Evolutionary conservation across 2,329 filamentous ascomycete species (phyloP), one percentile per base, ranked within the genome.

Genomic region (Triangularia verruculosa): DNA sequence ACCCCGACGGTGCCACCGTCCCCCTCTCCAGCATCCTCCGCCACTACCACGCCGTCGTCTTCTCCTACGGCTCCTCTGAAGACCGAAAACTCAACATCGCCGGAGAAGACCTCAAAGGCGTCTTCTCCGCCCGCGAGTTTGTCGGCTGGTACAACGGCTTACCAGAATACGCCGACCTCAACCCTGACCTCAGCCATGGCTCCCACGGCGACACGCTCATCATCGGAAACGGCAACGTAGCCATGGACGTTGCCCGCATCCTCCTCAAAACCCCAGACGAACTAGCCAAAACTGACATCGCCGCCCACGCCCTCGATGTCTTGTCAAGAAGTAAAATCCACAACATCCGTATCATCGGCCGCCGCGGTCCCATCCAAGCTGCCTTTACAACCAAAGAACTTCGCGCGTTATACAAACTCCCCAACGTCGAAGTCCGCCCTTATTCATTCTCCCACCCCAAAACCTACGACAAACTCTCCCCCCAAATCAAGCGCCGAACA

Each of bases 121-220:
- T 98, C 17, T 89, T 93, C 74, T 97, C 93, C 7, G 95, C 95
- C 1, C 86, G 95, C 27, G 89, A 93, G 43, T 97, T 98, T 74
- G 95, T 99, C 1, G 95, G 93, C 17, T 99, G 95, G 95, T 99
- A 99, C 77, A 99, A 99, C 75, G 95, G 95, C 2, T 82, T 97
- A 2, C 95, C 95, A 0, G 91, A 96, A 70, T 91, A 91, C 73
- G 84, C 89, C 20, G 76, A 84, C 69, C 78, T 97, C 7, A 79
- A 84, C n/a, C 91, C 93, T 0, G 85, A 92, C 72, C 82, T 98
- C 25, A 84, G 86, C 0, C 80, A 82, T 9, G 90, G 90, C 0
- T 17, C 9, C n/a, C 39, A 22, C 9, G 92, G 97, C 58, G 89
- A 93, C 66, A 95, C 92, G 1, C 86, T 97, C 30, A 83, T 99